Conservation (phyloP, 2,329 filamentous ascomycete genomes). For the Aspergillus fijiensis region DNA sequence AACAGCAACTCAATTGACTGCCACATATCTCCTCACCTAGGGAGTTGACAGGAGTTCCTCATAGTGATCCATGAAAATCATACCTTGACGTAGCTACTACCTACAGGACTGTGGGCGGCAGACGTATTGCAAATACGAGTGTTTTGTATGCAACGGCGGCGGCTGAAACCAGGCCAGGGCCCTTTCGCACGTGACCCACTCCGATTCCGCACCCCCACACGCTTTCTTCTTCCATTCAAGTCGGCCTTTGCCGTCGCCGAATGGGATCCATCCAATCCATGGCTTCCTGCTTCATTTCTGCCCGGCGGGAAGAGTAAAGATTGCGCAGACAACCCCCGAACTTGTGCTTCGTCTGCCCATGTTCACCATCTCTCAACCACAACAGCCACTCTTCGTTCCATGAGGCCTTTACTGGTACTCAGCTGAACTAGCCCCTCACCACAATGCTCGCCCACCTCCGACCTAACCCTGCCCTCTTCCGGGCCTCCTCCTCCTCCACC, state of each 20-base stretch:
- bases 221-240: background rate
- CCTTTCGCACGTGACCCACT: constrained; percentile 22
- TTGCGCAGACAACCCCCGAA: background rate
- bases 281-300: background rate
- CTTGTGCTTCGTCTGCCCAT: background rate
- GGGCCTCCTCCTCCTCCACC: constrained; percentile 17
- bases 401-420: constrained; percentile 19
- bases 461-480: constrained; percentile 19
- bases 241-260: background rate
- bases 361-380: constrained; percentile 2
- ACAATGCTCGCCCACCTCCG: constrained; percentile 27
- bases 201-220: constrained; percentile 16
- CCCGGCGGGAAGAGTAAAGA: background rate
- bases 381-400: constrained; percentile 10
- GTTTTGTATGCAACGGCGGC: background rate
- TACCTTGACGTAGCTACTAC: too few relatives aligned
- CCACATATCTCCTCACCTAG: too few relatives aligned
- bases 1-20: too few relatives aligned
- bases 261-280: background rate
- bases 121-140: constrained; percentile 21
- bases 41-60: background rate
- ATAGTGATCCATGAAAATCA: too few relatives aligned
- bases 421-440: constrained; percentile 4
- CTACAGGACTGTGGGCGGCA: background rate
- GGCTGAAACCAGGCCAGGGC: constrained; percentile 6